Evolutionary conservation across 2,329 filamentous ascomycete genomes (phyloP), one percentile per base, ranked within the genome.

Genomic region (Ramularia collo-cygni): DNA sequence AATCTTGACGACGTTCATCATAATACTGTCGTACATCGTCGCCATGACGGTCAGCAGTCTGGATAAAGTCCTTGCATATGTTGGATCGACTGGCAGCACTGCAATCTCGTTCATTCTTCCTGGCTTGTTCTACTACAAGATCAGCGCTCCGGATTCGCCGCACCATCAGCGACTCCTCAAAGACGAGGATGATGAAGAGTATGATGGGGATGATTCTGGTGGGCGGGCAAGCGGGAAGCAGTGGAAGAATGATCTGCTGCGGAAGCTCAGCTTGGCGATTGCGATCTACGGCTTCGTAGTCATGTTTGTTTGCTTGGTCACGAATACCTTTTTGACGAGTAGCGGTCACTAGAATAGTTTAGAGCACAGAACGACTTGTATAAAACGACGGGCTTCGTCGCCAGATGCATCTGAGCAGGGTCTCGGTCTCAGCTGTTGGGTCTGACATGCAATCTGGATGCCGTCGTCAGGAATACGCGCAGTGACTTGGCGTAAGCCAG

Each of bases 51-150:
- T 98, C 3, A 85, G 80, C 14, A 92, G 83, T 9, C 74, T 98
- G 3, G 89, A 95, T 59, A 83, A 85, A 33, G 89, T 98, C 1
- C 74, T 98, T 0, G 90, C 92, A 0, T 98, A 95, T 53, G 92
- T 98, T 8, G 92, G 92, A 27, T 88, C 83, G 54, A 98, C 92
- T 0, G 92, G 92, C 38, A 90, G 83, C 37, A 98, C 92, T 0
- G 87, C 86, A 46, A 98, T 98, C 55, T 94, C 86, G 46, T 98
- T 98, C 61, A 96, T 98, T 50, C 74, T 98, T 0, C 92, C 92
- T 0, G 92, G 92, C 0, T 67, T 98, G 3, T 98, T 98, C 64
- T 98, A 96, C 65, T 98, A 96, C 68, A 96, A 96, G 65, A 96
- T 98, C 44, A 93, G 87, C 9, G 80, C 86, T 16, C 92, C 92